Evolutionary conservation across 108 stramenopile species (phyloP).

Genomic region (Stephanodiscus minutulus): DNA sequence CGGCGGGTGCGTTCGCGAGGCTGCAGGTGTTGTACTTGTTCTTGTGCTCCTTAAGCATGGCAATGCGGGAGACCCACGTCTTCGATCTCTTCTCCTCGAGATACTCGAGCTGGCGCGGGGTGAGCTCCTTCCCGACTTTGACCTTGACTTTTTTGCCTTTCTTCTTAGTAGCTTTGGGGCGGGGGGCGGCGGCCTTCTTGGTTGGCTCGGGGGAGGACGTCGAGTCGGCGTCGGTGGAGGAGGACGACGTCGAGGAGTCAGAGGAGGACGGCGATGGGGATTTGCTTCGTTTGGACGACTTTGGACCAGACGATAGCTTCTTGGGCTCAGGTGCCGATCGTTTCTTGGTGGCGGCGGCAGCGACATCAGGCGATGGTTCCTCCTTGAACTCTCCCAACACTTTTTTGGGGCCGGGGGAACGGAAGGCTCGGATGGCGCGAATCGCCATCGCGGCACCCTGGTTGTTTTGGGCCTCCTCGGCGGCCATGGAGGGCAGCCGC

Average conservation of each 20-base stretch:
- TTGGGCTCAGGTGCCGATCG: not conserved
- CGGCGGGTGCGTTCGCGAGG: not conserved
- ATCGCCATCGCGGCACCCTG: not conserved
- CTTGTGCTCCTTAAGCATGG: conserved; percentile 16
- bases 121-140: not conserved
- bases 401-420: not conserved
- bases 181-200: not conserved
- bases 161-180: conserved; percentile 1
- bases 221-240: not conserved
- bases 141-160: not conserved
- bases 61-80: conserved; percentile 14
- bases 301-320: not conserved
- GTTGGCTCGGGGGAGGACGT: not conserved
- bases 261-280: too few relatives aligned
- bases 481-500: not conserved
- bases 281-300: too few relatives aligned
- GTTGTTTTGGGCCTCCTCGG: not conserved
- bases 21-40: conserved; percentile 21
- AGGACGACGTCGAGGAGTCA: not conserved
- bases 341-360: not conserved
- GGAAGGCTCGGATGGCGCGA: not conserved
- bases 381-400: too few relatives aligned
- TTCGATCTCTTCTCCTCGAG: not conserved
- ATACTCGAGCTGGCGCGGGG: not conserved
- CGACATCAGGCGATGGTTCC: too few relatives aligned